Conservation (phyloP, 768 basidiomycete genomes). For the Tricholomella constricta region DNA sequence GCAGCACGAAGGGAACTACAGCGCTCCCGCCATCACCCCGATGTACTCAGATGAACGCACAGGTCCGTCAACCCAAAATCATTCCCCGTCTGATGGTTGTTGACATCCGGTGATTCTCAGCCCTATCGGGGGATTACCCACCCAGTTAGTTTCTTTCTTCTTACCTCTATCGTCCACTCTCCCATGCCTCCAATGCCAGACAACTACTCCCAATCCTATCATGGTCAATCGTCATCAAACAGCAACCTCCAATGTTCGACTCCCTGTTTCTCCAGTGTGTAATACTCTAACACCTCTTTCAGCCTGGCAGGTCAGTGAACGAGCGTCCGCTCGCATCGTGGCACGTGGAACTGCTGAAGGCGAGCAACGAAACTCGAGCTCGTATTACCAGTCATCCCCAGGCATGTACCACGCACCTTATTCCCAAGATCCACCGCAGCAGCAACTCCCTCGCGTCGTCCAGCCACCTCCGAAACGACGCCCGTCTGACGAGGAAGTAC, state of each 20-base stretch:
- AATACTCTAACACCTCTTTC: constrained; percentile 16
- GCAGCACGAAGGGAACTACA: constrained; percentile 41
- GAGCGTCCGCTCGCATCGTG: constrained; percentile 60
- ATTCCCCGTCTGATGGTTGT: constrained; percentile 9
- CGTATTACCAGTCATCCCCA: constrained; percentile 9
- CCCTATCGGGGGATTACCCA: constrained; percentile 45
- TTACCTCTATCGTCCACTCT: neutral
- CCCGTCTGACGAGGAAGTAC: constrained; percentile 39
- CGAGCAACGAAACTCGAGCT: constrained; percentile 21
- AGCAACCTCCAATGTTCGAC: constrained; percentile 29
- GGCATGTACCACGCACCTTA: constrained; percentile 13
- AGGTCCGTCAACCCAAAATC: constrained; percentile 37
- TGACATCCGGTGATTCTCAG: constrained; percentile 25
- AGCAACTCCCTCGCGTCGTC: constrained; percentile 8
- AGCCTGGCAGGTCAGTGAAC: constrained; percentile 56
- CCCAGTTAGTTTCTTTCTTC: constrained; percentile 33
- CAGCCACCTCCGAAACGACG: constrained; percentile 35
- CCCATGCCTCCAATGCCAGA: constrained; percentile 11
- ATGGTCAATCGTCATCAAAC: constrained; percentile 33
- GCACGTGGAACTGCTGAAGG: constrained; percentile 47
- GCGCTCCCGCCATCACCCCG: constrained; percentile 43
- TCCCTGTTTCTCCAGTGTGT: constrained; percentile 17
- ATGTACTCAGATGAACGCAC: constrained; percentile 62
- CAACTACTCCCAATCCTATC: constrained; percentile 28
- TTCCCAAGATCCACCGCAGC: constrained; percentile 1